Evolutionary conservation across 78 protist species (phyloP).

Genomic region (Dictyostelium purpureum): DNA sequence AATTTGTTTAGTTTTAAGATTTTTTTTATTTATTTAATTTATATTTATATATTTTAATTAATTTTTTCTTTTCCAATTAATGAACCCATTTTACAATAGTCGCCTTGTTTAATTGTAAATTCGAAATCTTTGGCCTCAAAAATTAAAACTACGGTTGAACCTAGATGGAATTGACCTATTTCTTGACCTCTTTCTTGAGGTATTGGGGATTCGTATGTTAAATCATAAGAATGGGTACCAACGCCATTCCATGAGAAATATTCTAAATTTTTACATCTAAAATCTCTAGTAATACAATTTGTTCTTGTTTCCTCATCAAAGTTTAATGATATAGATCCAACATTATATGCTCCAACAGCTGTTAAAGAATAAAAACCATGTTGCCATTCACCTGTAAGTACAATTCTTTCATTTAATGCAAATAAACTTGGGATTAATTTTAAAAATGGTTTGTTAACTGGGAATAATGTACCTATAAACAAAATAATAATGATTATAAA

Average conservation of each 20-base stretch:
- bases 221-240: conserved; percentile 65
- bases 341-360: conserved; percentile 92
- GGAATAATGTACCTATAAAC: conserved; percentile 50
- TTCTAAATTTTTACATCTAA: conserved; percentile 54
- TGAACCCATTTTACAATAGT: conserved; percentile 77
- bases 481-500: background rate
- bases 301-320: conserved; percentile 60
- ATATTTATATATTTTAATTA: background rate
- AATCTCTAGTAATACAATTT: conserved; percentile 55
- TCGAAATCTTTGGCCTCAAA: conserved; percentile 80
- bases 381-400: conserved; percentile 79
- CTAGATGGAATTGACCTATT: conserved; percentile 86
- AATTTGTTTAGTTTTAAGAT: background rate
- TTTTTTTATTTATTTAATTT: background rate
- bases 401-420: conserved; percentile 90
- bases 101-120: conserved; percentile 78
- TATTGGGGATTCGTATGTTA: conserved; percentile 26
- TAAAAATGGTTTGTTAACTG: conserved; percentile 75
- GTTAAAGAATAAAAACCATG: conserved; percentile 82
- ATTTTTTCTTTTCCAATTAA: conserved; percentile 40
- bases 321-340: conserved; percentile 84
- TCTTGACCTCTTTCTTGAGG: conserved; percentile 80
- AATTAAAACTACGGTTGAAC: conserved; percentile 86
- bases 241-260: conserved; percentile 77
- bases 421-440: conserved; percentile 76